A percentile compares a stretch with the other conserved stretches of the same genome.
Evolutionary conservation across 78 protist genomes (phyloP).

Genomic region (Cavenderia fasciculata): DNA sequence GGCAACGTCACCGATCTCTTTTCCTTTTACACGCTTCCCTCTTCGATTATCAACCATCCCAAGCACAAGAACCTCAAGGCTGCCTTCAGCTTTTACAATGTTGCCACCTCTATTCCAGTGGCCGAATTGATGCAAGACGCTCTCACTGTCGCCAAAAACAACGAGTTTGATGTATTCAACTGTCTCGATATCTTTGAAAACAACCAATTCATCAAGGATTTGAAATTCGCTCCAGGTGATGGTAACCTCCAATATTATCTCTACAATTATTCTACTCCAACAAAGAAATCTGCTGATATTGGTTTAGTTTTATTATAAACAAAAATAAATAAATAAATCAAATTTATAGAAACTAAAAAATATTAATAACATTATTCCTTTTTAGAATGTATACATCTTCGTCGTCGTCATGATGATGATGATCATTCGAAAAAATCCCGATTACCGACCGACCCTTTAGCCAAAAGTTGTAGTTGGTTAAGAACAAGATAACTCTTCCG

Average conservation of each 20-base stretch:
- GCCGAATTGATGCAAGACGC: slow-evolving; percentile 89
- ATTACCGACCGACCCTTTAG: too few species aligned
- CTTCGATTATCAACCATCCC: slow-evolving; percentile 89
- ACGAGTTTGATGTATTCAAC: slow-evolving; percentile 96
- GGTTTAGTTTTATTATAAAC: slow-evolving; percentile 58
- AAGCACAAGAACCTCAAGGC: slow-evolving; percentile 90
- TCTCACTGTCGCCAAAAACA: slow-evolving; percentile 86
- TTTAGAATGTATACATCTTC: too few species aligned
- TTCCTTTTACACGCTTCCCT: slow-evolving; percentile 95
- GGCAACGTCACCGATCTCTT: slow-evolving; percentile 92
- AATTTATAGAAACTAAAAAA: neutral
- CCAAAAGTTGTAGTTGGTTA: too few species aligned
- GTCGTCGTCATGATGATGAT: too few species aligned
- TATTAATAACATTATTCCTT: too few species aligned
- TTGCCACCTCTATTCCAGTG: slow-evolving; percentile 82
- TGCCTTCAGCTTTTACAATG: slow-evolving; percentile 97
- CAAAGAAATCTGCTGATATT: slow-evolving; percentile 43
- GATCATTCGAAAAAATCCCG: too few species aligned
- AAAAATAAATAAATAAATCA: neutral
- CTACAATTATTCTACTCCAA: slow-evolving; percentile 60
- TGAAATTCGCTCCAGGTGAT: slow-evolving; percentile 98
- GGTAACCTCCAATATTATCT: slow-evolving; percentile 91
- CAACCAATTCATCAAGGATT: slow-evolving; percentile 74
- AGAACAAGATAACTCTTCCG: too few species aligned
- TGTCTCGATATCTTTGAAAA: slow-evolving; percentile 96